Percentiles rank a stretch among this genome's conserved stretches.
These are phyloP conservation scores for Neurospora africana DNA, from an alignment of 495 filamentous ascomycete genomes.

Conservation along the genomic window DNA sequence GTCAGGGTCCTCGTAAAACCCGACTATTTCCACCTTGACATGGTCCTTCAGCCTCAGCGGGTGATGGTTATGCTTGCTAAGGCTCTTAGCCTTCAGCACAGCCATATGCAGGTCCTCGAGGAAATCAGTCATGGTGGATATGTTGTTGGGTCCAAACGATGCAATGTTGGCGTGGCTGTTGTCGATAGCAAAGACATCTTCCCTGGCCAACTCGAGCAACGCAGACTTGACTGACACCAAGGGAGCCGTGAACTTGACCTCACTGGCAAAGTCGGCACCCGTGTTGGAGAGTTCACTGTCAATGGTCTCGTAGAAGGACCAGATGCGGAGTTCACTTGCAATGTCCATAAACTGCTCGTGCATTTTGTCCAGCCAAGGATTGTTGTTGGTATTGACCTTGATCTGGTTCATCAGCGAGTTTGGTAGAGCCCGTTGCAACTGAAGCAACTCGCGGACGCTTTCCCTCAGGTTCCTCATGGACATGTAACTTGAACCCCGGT, in stretches of 20 bases:
- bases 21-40: conserved; percentile 49
- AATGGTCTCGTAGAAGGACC: conserved; percentile 54
- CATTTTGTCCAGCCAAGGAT: conserved; percentile 35
- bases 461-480: conserved; percentile 45
- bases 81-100: conserved; percentile 32
- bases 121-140: conserved; percentile 37
- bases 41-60: conserved; percentile 37
- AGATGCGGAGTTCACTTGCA: conserved; percentile 53
- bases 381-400: conserved; percentile 26
- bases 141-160: conserved; percentile 44
- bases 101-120: conserved; percentile 38
- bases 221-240: conserved; percentile 54
- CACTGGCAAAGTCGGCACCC: conserved; percentile 10
- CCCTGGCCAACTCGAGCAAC: conserved; percentile 42
- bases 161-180: conserved; percentile 49
- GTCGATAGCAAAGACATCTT: conserved; percentile 46
- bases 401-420: conserved; percentile 38
- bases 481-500: conserved; percentile 56
- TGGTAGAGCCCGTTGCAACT: conserved; percentile 44
- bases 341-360: conserved; percentile 49
- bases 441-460: conserved; percentile 44
- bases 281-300: conserved; percentile 47
- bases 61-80: conserved; percentile 28
- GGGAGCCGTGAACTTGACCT: conserved; percentile 43
- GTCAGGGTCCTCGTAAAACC: conserved; percentile 49